Percentiles rank a stretch among this genome's conserved stretches.
phyloP scores from a whole-genome alignment of 1,284 basidiomycete genomes.

The Agroathelia rolfsii region DNA sequence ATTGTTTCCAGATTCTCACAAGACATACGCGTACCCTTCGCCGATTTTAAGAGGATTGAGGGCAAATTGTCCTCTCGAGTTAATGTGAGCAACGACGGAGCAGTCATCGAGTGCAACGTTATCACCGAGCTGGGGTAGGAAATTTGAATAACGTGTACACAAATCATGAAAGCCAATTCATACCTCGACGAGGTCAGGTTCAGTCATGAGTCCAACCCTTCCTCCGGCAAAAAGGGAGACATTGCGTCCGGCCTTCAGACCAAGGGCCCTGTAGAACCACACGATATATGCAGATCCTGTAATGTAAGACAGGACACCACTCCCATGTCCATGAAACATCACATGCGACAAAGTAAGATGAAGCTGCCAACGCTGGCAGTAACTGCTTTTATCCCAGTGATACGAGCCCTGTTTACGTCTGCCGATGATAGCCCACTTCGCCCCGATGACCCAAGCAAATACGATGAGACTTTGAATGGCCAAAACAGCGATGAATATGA shows the following conservation, averaged over 20 bases:
- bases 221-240: constrained; percentile 29
- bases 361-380: constrained; percentile 37
- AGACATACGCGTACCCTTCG: constrained; percentile 20
- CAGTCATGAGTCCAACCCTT: constrained; percentile 31
- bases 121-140: constrained; percentile 24
- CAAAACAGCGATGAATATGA: constrained; percentile 26
- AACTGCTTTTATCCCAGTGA: constrained; percentile 34
- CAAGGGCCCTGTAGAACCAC: constrained; percentile 14
- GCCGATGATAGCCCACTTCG: constrained; percentile 32
- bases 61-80: constrained; percentile 33
- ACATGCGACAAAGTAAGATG: constrained; percentile 27
- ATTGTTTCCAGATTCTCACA: constrained; percentile 1
- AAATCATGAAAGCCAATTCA: constrained; percentile 7
- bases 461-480: constrained; percentile 25
- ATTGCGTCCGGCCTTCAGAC: constrained; percentile 31
- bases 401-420: constrained; percentile 26
- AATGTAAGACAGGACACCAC: constrained; percentile 26
- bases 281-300: constrained; percentile 31
- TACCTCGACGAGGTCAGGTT: constrained; percentile 33
- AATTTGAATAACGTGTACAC: background rate
- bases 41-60: constrained; percentile 31
- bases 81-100: constrained; percentile 36
- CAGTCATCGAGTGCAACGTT: constrained; percentile 32
- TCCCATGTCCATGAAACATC: constrained; percentile 28
- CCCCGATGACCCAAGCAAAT: constrained; percentile 27